Evolutionary conservation across 169 alveolate genomes (phyloP), one percentile per base, ranked within the genome.

Genomic region (Eimeria tenella): DNA sequence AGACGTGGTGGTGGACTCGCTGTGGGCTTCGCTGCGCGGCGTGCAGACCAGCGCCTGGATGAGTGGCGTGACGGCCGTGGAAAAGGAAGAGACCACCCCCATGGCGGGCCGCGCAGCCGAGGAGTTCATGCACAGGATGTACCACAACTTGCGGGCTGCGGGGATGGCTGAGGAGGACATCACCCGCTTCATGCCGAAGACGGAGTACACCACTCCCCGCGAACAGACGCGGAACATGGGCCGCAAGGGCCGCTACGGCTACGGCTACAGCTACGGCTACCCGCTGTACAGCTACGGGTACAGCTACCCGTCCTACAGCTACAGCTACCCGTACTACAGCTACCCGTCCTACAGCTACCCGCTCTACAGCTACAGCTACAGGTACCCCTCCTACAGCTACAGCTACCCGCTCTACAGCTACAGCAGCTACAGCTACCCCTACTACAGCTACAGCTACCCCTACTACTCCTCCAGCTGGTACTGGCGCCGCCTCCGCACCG

Each of bases 11-110:
- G 70, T 79, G 23, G 88, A 79, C 19, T 65, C 88, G 15, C 70
- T 79, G 55, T 79, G 88, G 88, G 88, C 88, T 42, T 79, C 88
- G 17, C 88, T 79, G 19, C 88, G 88, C 13, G 88, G 88, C 25
- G 70, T 55, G 19, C 88, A 79, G 53, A 79, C 88, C 1, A n/a
- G 50, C 31, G 88, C 88, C 52, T 79, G 65, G 65, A 50, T 79
- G 71, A 79, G 4, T 4, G 70, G 71, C 3, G 56, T 50, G 0
- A 50, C 88, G 10, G 88, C 62, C 4, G 31, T 79, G 5, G 88
- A 79, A 71, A 50, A 79, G 88, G 70, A 79, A 11, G 88, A 50
- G 5, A 52, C 71, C 21, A 53, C 88, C 21, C 56, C 84, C 31
- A 13, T 74, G 56, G 88, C 88, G 1, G 19, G 53, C 71, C 65